phyloP scores from a whole-genome alignment of 2,329 filamentous ascomycete genomes.

The Pseudogymnoascus sp. region DNA sequence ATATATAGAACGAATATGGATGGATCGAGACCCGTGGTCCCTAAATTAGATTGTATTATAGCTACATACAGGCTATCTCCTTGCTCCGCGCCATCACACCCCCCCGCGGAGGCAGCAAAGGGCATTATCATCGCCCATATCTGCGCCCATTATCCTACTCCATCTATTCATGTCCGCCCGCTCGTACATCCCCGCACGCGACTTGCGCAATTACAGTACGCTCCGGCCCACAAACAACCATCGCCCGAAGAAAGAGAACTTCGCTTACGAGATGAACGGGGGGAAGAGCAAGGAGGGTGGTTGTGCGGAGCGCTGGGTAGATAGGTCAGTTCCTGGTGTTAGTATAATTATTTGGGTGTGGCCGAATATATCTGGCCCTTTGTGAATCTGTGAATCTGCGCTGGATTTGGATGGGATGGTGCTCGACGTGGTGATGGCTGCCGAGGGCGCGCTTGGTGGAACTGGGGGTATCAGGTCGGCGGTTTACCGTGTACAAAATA shows the following conservation, averaged over 20 bases:
- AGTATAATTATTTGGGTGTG: conserved; percentile 3
- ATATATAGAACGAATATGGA: background rate
- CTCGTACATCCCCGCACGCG: background rate
- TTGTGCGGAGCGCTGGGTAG: background rate
- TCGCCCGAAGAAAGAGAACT: conserved; percentile 1
- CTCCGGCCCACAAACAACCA: background rate
- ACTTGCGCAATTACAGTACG: background rate
- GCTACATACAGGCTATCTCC: conserved; percentile 3
- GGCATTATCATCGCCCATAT: background rate
- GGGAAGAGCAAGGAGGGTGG: background rate
- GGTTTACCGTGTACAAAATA: background rate
- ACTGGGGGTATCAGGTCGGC: background rate
- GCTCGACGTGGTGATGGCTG: background rate
- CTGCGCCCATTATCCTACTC: background rate
- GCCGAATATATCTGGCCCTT: background rate
- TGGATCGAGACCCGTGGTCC: conserved; percentile 2
- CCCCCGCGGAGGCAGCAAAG: background rate
- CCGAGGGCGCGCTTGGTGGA: background rate
- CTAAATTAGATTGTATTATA: conserved; percentile 7
- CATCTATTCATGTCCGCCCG: background rate
- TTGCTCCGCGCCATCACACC: background rate
- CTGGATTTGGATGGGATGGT: background rate
- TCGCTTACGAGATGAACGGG: conserved; percentile 4
- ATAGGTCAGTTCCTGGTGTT: background rate
- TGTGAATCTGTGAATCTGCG: background rate